Evolutionary conservation across 129 eudicot genomes (phyloP).

Genomic region (Lactuca sativa): DNA sequence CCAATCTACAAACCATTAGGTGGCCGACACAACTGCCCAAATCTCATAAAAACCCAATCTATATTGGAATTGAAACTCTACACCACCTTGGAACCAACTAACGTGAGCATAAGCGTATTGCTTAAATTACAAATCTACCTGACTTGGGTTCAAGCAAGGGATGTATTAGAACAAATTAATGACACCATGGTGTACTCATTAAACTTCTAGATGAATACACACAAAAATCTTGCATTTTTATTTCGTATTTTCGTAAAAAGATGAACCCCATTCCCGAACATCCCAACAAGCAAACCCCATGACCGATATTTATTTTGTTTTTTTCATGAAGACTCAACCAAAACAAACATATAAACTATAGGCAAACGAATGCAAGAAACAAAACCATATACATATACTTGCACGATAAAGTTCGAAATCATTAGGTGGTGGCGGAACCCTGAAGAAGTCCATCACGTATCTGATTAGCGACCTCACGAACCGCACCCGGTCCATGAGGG

Average conservation of each 20-base stretch:
- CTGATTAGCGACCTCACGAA: constrained; percentile 81
- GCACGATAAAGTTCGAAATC: background rate
- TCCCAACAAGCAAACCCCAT: background rate
- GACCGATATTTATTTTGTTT: background rate
- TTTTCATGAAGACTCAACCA: background rate
- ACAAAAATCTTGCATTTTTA: background rate
- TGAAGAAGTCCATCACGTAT: constrained; percentile 88
- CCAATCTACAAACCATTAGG: too few species aligned
- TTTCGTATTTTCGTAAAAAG: background rate
- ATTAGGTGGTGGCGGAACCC: constrained; percentile 28
- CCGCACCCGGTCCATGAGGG: constrained; percentile 93
- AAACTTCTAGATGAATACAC: constrained; percentile 21
- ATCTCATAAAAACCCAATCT: too few species aligned
- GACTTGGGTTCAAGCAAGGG: too few species aligned
- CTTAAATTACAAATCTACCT: too few species aligned
- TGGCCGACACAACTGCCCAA: too few species aligned
- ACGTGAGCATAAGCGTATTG: too few species aligned
- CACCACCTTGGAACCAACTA: too few species aligned
- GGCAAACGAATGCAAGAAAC: background rate
- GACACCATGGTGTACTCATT: background rate
- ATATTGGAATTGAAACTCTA: too few species aligned
- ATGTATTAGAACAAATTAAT: background rate
- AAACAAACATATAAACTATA: constrained; percentile 6
- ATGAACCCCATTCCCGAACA: background rate
- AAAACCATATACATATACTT: background rate